Conservation (phyloP, 2,329 filamentous ascomycete genomes). For the Decorospora gaudefroyi region DNA sequence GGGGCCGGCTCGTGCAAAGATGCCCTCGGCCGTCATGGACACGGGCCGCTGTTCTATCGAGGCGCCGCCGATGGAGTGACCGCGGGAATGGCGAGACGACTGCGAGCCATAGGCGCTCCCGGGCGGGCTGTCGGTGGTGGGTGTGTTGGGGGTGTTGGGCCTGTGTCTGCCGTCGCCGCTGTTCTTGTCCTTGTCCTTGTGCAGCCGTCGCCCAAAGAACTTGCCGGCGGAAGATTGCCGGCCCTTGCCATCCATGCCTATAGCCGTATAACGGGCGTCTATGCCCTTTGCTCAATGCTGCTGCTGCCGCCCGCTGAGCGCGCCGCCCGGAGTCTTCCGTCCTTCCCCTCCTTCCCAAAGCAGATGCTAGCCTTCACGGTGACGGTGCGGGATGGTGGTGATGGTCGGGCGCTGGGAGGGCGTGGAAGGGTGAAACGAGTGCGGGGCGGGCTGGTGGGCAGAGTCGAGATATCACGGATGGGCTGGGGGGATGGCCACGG, state of each 20-base stretch:
- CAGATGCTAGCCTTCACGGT: neutral
- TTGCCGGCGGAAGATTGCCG: slow-evolving; percentile 80
- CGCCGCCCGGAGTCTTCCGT: slow-evolving; percentile 16
- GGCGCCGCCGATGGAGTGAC: slow-evolving; percentile 49
- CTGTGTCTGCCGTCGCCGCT: slow-evolving; percentile 33
- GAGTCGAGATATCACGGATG: slow-evolving; percentile 4
- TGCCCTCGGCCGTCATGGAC: slow-evolving; percentile 64
- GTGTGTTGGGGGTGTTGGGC: too few species aligned
- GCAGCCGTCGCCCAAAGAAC: slow-evolving; percentile 79
- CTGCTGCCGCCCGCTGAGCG: slow-evolving; percentile 12
- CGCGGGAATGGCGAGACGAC: slow-evolving; percentile 69
- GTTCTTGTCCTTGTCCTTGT: slow-evolving; percentile 68
- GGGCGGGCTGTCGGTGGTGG: slow-evolving; percentile 64
- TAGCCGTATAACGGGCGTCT: slow-evolving; percentile 23
- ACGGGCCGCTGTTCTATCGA: slow-evolving; percentile 68
- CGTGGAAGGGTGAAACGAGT: slow-evolving; percentile 15
- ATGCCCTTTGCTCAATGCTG: slow-evolving; percentile 23
- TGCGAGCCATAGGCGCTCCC: slow-evolving; percentile 67
- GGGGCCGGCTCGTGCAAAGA: slow-evolving; percentile 77
- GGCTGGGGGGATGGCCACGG: slow-evolving; percentile 1
- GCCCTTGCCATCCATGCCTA: slow-evolving; percentile 68
- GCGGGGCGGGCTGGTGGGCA: slow-evolving; percentile 17
- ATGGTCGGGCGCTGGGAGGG: neutral
- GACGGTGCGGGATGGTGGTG: slow-evolving; percentile 1
- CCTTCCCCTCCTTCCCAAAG: slow-evolving; percentile 6